Base-by-base conservation (phyloP, 441 rosid species). In the Melastoma candidum region DNA sequence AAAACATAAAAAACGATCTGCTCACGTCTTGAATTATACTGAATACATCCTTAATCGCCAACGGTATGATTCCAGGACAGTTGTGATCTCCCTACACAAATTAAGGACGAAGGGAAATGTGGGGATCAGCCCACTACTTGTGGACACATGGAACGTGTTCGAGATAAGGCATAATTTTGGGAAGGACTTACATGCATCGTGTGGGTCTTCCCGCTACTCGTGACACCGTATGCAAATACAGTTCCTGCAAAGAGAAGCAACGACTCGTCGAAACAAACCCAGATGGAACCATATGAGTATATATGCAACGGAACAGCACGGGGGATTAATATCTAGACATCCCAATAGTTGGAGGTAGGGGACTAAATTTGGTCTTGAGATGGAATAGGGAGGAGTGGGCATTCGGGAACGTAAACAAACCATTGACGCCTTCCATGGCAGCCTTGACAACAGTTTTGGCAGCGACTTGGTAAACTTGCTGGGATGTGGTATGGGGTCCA, bases 401-500 rank as follows among this genome's bases (percentile, higher is more conserved):
- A 17, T 17, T 17, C 22, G 22, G 22, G 22, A 17, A 17, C 22
- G 22, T 17, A 17, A 17, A 17, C 22, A 17, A 17, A 92, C 98
- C 96, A 49, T 85, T 87, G 11, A 87, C 75, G 66, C 98, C 98
- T 67, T 79, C 75, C 98, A 92, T 92, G 50, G 90, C 90, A 65
- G 90, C 87, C 45, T 78, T 68, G 22, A 92, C 77, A 68, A 87
- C 87, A 70, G 80, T 89, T 54, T 85, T 87, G 44, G 98, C 98
- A 64, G 95, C 94, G 69, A 82, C 68, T 55, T 92, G 95, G 63
- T 87, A 92, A 65, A 87, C 90, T 64, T 78, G 87, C 27, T 83
- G 96, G 13, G 98, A 85, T 36, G 98, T 92, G 22, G 98, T 87
- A 46, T 90, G 87, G 2, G 98, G 95, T 68, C 96, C 96, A 73